Evolutionary conservation across 345 rosid genomes (phyloP), one percentile per base, ranked within the genome.

Genomic region (Salix exigua): DNA sequence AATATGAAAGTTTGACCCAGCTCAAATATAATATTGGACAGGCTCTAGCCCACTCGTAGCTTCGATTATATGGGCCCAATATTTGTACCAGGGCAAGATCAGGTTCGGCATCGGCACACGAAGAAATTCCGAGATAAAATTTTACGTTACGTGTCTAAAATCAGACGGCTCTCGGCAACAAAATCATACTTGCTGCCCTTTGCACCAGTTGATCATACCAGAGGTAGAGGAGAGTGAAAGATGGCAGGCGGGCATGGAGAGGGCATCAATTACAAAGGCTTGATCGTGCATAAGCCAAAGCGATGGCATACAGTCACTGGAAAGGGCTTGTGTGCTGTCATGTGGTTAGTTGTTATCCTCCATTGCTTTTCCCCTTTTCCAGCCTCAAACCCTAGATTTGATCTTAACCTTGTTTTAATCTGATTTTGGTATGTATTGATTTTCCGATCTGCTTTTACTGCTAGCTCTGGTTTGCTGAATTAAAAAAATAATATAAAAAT

Each of bases 231-330:
- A 72, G 79, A 79, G 78, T 53, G 78, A 67, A 76, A 25, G 80
- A 89, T 77, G 91, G 94, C 84, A 75, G 97, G 91, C 21, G 95
- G 91, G 60, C 94, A 91, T 69, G 98, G 90, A 70, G 90, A 84
- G 25, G 75, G 91, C 70, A 77, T 85, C 17, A 88, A 87, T 6
- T 90, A 86, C 92, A 92, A 92, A 79, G 97, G 97, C 35, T 40
- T 94, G 71, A 85, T 94, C 13, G 30, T 94, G 30, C 97, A 92
- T 44, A 85, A 85, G 25, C 96, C 97, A 1, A 94, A 92, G 90
- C 84, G 94, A 75, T 94, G 97, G 96, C 97, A 94, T 80, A 70
- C 76, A 65, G 89, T 90, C 77, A 91, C 97, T 71, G 97, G 98
- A 58, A 94, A 94, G 77, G 98, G 94, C 75, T 78, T 94, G 80